A percentile compares a stretch with the other conserved stretches of the same genome.
phyloP scores from a whole-genome alignment of 1,284 basidiomycete species.

The Stygiomarasmius scandens region DNA sequence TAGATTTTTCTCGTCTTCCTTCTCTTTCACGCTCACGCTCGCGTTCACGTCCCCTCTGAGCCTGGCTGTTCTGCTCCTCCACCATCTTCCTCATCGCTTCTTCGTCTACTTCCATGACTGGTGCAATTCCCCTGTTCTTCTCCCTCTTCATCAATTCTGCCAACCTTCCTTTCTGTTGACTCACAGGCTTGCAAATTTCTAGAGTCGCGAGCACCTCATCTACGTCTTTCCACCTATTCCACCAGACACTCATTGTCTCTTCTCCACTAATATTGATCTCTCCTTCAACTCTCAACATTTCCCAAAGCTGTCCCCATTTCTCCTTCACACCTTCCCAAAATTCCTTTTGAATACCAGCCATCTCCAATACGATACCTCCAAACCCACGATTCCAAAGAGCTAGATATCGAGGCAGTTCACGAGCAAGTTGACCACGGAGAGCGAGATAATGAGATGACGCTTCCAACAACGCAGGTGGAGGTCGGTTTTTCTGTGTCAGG shows the following conservation, averaged over 20 bases:
- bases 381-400: constrained; percentile 59
- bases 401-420: constrained; percentile 71
- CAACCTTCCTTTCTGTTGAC: too few relatives aligned
- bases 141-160: too few relatives aligned
- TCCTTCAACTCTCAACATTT: constrained; percentile 73
- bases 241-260: constrained; percentile 73
- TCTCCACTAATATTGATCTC: constrained; percentile 64
- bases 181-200: constrained; percentile 34
- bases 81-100: too few relatives aligned
- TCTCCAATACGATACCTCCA: constrained; percentile 46
- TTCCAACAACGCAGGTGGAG: too few relatives aligned
- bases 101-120: background rate
- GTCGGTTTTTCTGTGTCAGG: too few relatives aligned
- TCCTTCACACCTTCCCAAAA: constrained; percentile 63
- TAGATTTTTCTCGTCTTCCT: background rate
- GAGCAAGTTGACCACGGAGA: constrained; percentile 65
- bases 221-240: constrained; percentile 63
- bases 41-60: too few relatives aligned
- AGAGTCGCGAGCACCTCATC: constrained; percentile 50
- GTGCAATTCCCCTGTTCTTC: background rate
- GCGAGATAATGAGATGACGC: constrained; percentile 76
- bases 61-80: too few relatives aligned
- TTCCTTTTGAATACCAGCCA: constrained; percentile 56
- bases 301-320: constrained; percentile 77
- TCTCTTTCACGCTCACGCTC: background rate